Evolutionary conservation across 768 basidiomycete species (phyloP).

Genomic region (Boletus subcaerulescens): DNA sequence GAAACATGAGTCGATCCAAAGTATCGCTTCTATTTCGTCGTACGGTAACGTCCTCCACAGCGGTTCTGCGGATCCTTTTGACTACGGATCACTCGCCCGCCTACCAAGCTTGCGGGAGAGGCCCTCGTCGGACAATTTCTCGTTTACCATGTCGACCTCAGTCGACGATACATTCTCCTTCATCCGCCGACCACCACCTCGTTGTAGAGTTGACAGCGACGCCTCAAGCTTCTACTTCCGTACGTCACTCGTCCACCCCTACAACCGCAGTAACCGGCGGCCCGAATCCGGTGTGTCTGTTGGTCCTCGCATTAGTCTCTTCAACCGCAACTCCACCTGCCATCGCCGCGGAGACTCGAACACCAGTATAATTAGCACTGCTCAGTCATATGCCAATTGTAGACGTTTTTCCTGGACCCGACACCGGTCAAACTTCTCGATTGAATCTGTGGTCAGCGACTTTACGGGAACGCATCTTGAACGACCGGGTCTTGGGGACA

Average conservation of each 20-base stretch:
- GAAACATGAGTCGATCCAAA: constrained; percentile 60
- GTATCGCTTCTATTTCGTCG: constrained; percentile 77
- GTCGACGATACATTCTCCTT: constrained; percentile 79
- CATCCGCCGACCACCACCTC: constrained; percentile 37
- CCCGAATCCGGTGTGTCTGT: constrained; percentile 62
- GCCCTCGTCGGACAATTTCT: constrained; percentile 59
- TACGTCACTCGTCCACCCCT: constrained; percentile 28
- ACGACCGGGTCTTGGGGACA: constrained; percentile 78
- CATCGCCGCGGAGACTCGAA: constrained; percentile 58
- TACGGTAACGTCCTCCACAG: constrained; percentile 65
- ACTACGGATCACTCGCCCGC: constrained; percentile 43
- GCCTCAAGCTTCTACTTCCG: constrained; percentile 75
- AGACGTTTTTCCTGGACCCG: constrained; percentile 59
- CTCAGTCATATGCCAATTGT: constrained; percentile 53
- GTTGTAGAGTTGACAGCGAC: constrained; percentile 67
- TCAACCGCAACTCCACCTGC: constrained; percentile 60
- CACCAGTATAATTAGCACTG: constrained; percentile 55
- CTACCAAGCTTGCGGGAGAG: constrained; percentile 50
- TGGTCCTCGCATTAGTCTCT: constrained; percentile 68
- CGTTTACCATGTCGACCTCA: constrained; percentile 47
- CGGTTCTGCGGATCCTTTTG: constrained; percentile 71
- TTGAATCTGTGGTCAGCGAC: constrained; percentile 67
- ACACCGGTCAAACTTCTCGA: constrained; percentile 54
- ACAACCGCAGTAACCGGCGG: constrained; percentile 51
- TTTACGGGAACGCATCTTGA: constrained; percentile 55